Evolutionary conservation across 2,329 filamentous ascomycete genomes (phyloP).

Genomic region (Talaromyces sp.): DNA sequence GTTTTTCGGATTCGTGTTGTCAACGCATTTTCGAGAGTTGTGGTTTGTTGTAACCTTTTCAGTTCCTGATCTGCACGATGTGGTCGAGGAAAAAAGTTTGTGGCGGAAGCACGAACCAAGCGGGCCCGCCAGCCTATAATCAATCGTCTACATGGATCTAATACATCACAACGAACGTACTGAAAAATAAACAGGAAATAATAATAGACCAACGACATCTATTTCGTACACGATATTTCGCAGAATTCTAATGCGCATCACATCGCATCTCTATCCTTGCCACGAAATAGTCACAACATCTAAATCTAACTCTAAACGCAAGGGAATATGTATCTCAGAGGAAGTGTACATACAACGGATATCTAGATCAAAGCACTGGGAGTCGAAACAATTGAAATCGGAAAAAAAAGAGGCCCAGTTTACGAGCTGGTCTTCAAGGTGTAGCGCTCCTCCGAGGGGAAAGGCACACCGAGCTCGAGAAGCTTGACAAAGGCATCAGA

Average conservation of each 20-base stretch:
- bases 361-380: neutral
- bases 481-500: constrained; percentile 70
- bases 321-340: neutral
- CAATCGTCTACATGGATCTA: too few relatives aligned
- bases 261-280: neutral
- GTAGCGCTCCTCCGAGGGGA: constrained; percentile 57
- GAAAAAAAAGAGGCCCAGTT: neutral
- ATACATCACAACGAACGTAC: too few relatives aligned
- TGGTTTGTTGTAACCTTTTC: neutral
- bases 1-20: too few relatives aligned
- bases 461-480: constrained; percentile 92
- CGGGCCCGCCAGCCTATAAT: neutral
- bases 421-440: constrained; percentile 57
- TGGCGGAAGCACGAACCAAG: constrained; percentile 4
- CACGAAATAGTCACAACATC: neutral
- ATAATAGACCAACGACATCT: neutral
- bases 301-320: constrained; percentile 4
- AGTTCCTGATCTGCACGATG: neutral
- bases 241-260: neutral
- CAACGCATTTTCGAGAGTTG: neutral
- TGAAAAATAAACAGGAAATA: too few relatives aligned
- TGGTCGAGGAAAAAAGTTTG: neutral
- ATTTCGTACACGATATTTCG: neutral
- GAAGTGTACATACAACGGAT: neutral
- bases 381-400: neutral